Evolutionary conservation across 2,329 filamentous ascomycete genomes (phyloP), one percentile per base, ranked within the genome.

Genomic region (Karstenula rhodostoma): DNA sequence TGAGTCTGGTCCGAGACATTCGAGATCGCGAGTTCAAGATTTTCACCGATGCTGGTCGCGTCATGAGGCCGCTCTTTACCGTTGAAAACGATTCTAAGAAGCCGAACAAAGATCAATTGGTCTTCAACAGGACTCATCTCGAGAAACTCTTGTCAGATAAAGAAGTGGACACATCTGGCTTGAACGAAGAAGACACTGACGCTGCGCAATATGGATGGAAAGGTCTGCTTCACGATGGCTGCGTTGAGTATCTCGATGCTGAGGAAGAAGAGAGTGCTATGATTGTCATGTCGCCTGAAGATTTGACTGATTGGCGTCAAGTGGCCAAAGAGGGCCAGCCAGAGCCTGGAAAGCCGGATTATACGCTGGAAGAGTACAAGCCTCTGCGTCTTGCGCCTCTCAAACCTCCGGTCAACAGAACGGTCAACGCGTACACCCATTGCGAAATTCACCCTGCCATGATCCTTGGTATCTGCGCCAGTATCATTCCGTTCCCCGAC

Each of bases 401-500:
- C 68, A 95, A 95, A 79, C 94, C 93, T 0, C 90, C 90, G 72
- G 88, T 95, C 44, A 97, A 96, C 72, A 89, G 91, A 23, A 91
- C 90, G 5, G 93, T 94, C 17, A 92, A 96, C 79, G 93, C 90
- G 73, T 98, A 94, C 85, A 99, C 95, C 0, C 96, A 99, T 78
- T 99, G 96, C 79, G 95, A 99, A 81, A 98, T 99, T 77, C 96
- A 99, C 73, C 96, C 95, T 22, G 97, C 93, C 80, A 99, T 99
- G 95, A 95, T 99, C 78, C 83, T 99, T 57, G 95, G 95, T 76
- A 96, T 99, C 66, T 99, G 96, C 76, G 95, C 95, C 72, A 97
- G 94, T 81, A 99, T 99, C 79, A 99, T 99, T 83, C 95, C 95
- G 0, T 99, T 99, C 88, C 95, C 96, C 1, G 95, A 99, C 82